A percentile compares a stretch with the other conserved stretches of the same genome.
These are phyloP conservation scores for Polytrichum commune DNA, from an alignment of 225 moss, liverwort and hornwort genomes.

Conservation along the genomic window DNA sequence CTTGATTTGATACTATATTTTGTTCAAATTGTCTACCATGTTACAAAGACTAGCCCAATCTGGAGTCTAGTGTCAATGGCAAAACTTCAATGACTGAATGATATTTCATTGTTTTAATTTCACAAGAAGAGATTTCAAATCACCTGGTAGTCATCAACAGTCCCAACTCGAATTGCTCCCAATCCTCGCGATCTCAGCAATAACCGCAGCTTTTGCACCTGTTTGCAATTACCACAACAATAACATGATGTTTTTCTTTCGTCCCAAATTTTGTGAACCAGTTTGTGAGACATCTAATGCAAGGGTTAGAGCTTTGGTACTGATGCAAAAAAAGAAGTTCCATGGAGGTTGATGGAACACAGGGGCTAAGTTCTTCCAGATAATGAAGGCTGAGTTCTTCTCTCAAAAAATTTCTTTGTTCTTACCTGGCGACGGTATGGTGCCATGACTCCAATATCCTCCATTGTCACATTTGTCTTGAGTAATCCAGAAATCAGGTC, in stretches of 20 bases:
- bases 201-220: slow-evolving; percentile 65
- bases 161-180: slow-evolving; percentile 54
- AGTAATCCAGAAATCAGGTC: slow-evolving; percentile 58
- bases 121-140: neutral
- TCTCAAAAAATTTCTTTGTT: neutral
- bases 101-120: neutral
- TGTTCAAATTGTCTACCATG: neutral
- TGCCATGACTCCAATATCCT: slow-evolving; percentile 68
- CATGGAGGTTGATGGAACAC: no score
- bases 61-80: neutral
- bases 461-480: slow-evolving; percentile 37
- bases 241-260: no score
- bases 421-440: slow-evolving; percentile 67
- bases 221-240: neutral
- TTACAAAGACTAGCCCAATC: slow-evolving; percentile 1
- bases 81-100: no score
- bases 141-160: slow-evolving; percentile 72
- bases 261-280: no score
- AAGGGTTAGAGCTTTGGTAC: no score
- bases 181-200: slow-evolving; percentile 39
- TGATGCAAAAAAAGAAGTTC: no score
- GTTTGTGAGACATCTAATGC: no score
- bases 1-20: no score
- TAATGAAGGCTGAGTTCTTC: neutral
- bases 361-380: neutral